Evolutionary conservation across 2,329 filamentous ascomycete species (phyloP).

Genomic region (Aspergillus puulaauensis): DNA sequence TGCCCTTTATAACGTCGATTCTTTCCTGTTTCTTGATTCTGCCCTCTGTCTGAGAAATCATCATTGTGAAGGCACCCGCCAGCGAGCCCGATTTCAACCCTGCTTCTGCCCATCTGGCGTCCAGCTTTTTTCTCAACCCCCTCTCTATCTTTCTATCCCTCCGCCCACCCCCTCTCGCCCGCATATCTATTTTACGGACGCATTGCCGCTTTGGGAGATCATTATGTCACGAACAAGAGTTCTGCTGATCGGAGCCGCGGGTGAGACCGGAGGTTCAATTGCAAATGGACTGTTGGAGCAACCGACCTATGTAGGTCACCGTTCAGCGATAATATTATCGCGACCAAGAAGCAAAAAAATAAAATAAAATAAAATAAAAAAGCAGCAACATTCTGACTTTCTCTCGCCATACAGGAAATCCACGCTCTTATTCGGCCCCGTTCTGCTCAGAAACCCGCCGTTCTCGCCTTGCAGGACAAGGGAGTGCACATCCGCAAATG

Average conservation of each 20-base stretch:
- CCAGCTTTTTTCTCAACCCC: conserved; percentile 3
- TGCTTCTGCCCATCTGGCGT: not conserved
- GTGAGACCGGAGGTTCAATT: conserved; percentile 42
- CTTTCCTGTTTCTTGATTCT: conserved; percentile 23
- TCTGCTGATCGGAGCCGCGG: conserved; percentile 39
- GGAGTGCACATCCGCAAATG: conserved; percentile 46
- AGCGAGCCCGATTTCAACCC: not conserved
- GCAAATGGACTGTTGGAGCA: conserved; percentile 37
- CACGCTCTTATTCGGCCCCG: conserved; percentile 48
- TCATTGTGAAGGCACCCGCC: conserved; percentile 12
- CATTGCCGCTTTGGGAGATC: conserved; percentile 11
- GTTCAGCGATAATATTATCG: not conserved
- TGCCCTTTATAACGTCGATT: conserved; percentile 35
- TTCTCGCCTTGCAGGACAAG: conserved; percentile 39
- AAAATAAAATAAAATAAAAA: not conserved
- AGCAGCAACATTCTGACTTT: conserved; percentile 3
- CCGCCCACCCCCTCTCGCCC: not conserved
- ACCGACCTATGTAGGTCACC: conserved; percentile 20
- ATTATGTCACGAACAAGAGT: conserved; percentile 38
- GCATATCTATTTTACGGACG: not conserved
- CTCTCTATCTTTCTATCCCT: conserved; percentile 8
- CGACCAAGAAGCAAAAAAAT: not conserved
- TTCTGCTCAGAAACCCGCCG: conserved; percentile 50
- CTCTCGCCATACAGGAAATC: conserved; percentile 42
- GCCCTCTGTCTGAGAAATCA: conserved; percentile 7